Percentiles rank a stretch among this genome's conserved stretches.
phyloP scores from a whole-genome alignment of 1,284 basidiomycete genomes.

The Psilocybe mexicana region DNA sequence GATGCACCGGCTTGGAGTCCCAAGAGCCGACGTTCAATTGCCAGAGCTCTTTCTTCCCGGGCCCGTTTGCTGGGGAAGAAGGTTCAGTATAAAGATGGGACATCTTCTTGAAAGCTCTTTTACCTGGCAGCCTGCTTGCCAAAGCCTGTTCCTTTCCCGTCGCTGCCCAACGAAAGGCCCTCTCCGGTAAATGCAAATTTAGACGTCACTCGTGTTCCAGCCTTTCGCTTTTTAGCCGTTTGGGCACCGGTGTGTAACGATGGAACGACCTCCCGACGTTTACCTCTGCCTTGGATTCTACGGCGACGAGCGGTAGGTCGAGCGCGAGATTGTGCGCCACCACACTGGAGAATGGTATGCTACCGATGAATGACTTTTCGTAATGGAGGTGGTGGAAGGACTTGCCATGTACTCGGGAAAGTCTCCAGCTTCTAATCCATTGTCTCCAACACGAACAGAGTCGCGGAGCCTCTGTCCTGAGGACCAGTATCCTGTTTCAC shows the following conservation, averaged over 20 bases:
- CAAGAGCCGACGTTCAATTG: conserved; percentile 62
- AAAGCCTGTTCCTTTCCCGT: conserved; percentile 59
- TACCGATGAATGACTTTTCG: conserved; percentile 3
- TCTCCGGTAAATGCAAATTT: conserved; percentile 58
- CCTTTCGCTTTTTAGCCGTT: conserved; percentile 65
- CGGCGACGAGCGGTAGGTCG: conserved; percentile 51
- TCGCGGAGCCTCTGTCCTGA: conserved; percentile 69
- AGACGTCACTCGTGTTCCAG: conserved; percentile 63
- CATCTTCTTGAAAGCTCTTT: background rate
- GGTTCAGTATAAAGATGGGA: background rate
- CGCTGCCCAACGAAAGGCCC: conserved; percentile 53
- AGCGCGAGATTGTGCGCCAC: conserved; percentile 69
- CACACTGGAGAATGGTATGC: conserved; percentile 54
- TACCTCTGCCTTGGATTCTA: conserved; percentile 32
- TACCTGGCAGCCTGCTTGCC: conserved; percentile 72
- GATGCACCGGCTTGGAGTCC: conserved; percentile 38
- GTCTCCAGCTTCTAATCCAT: conserved; percentile 52
- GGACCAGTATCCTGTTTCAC: conserved; percentile 71
- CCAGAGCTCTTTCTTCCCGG: conserved; percentile 70
- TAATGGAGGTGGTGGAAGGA: conserved; percentile 2
- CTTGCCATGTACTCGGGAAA: conserved; percentile 75
- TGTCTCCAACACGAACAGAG: conserved; percentile 52
- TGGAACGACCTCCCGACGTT: conserved; percentile 42
- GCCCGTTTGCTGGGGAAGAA: conserved; percentile 60
- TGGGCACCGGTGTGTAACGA: conserved; percentile 60